Evolutionary conservation across 768 basidiomycete species (phyloP).

Genomic region (Phaffia australis): DNA sequence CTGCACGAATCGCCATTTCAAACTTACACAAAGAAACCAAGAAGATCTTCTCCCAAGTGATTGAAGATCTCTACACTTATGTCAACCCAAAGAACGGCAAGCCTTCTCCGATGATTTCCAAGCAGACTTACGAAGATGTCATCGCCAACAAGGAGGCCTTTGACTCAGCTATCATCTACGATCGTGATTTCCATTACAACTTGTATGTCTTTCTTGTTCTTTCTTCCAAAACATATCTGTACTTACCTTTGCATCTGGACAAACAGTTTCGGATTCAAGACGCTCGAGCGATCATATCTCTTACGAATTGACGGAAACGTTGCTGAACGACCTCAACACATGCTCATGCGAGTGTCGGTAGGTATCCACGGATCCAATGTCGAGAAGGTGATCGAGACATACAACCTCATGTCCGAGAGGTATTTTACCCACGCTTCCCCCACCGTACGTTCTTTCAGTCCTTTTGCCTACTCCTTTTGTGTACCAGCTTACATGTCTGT

Average conservation of each 20-base stretch:
- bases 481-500: neutral
- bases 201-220: slow-evolving; percentile 47
- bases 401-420: slow-evolving; percentile 88
- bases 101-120: slow-evolving; percentile 79
- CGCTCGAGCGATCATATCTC: slow-evolving; percentile 92
- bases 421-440: slow-evolving; percentile 98
- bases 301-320: slow-evolving; percentile 87
- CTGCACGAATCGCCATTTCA: slow-evolving; percentile 92
- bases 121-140: slow-evolving; percentile 72
- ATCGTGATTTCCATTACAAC: slow-evolving; percentile 96
- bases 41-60: slow-evolving; percentile 86
- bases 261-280: slow-evolving; percentile 86
- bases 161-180: slow-evolving; percentile 92
- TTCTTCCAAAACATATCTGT: neutral
- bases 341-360: slow-evolving; percentile 99
- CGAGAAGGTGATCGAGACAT: slow-evolving; percentile 76
- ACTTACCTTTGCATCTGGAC: slow-evolving; percentile 39
- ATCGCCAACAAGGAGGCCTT: slow-evolving; percentile 66
- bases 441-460: slow-evolving; percentile 38
- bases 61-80: slow-evolving; percentile 82
- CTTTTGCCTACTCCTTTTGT: neutral
- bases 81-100: slow-evolving; percentile 93
- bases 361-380: slow-evolving; percentile 88
- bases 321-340: slow-evolving; percentile 94
- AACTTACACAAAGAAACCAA: slow-evolving; percentile 99